phyloP scores from a whole-genome alignment of 2,329 filamentous ascomycete genomes.

The Penicillium capsulatum region DNA sequence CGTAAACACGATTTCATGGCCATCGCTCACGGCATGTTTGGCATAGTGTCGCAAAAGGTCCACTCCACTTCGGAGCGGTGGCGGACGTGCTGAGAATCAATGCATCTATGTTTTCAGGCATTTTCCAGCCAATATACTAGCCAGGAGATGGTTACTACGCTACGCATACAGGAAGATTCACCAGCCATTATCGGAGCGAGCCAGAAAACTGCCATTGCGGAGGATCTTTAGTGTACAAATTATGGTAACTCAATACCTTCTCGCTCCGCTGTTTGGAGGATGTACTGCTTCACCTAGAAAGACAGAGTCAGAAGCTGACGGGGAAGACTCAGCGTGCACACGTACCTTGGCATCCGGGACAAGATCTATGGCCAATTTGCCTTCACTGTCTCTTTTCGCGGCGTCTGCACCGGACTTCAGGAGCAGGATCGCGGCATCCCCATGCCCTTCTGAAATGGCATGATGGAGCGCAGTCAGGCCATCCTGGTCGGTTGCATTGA shows the following conservation, averaged over 20 bases:
- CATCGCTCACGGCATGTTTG: too few relatives aligned
- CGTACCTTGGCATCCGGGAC: slow-evolving; percentile 78
- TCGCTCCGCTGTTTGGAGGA: slow-evolving; percentile 71
- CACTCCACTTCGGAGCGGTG: too few relatives aligned
- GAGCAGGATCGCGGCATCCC: slow-evolving; percentile 76
- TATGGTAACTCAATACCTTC: slow-evolving; percentile 70
- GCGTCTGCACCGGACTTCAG: slow-evolving; percentile 80
- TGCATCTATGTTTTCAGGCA: too few relatives aligned
- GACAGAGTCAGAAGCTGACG: background rate
- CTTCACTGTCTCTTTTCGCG: slow-evolving; percentile 70
- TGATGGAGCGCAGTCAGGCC: slow-evolving; percentile 91
- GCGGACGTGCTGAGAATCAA: too few relatives aligned
- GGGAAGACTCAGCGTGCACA: background rate
- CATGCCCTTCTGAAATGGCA: slow-evolving; percentile 55
- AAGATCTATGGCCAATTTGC: slow-evolving; percentile 68
- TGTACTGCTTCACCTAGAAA: slow-evolving; percentile 66
- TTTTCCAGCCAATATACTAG: too few relatives aligned
- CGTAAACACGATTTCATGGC: too few relatives aligned
- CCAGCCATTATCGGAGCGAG: too few relatives aligned
- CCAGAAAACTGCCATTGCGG: too few relatives aligned
- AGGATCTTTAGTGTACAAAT: too few relatives aligned
- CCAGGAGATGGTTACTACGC: too few relatives aligned
- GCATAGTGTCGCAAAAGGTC: too few relatives aligned
- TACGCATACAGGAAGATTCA: too few relatives aligned
- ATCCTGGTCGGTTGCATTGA: slow-evolving; percentile 76